Conservation (phyloP, 225 moss, liverwort and hornwort genomes). For the Pleurozium schreberi region DNA sequence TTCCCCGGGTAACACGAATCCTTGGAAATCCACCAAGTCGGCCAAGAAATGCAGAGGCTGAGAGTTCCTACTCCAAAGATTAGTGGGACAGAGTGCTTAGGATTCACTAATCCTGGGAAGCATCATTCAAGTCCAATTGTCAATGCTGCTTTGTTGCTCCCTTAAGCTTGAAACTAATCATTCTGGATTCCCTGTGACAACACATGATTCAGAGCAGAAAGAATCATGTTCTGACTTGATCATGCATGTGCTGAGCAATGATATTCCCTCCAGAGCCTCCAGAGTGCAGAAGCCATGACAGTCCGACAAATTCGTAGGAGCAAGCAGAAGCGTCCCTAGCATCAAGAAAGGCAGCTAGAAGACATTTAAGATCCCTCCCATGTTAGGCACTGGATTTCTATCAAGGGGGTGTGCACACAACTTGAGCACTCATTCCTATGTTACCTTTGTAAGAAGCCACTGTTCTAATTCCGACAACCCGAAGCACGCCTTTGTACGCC, state of each 20-base stretch:
- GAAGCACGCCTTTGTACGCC: neutral
- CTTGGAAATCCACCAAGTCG: neutral
- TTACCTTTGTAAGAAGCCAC: neutral
- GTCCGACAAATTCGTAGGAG: neutral
- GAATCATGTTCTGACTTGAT: conserved; percentile 9
- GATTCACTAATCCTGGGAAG: neutral
- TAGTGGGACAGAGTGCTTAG: neutral
- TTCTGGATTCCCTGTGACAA: neutral
- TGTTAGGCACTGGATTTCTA: neutral
- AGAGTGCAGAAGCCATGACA: neutral
- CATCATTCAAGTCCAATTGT: neutral
- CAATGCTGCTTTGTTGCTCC: neutral
- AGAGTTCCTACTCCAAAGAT: neutral
- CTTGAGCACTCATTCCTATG: neutral
- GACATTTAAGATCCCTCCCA: neutral
- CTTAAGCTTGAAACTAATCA: neutral
- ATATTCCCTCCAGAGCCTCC: neutral
- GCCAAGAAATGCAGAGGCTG: neutral
- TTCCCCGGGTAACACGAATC: too few species aligned
- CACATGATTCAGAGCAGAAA: neutral
- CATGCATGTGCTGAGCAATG: neutral
- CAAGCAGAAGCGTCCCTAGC: neutral
- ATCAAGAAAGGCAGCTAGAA: neutral
- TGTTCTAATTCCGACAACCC: neutral
- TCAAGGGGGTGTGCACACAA: neutral